Percentiles rank a stretch among this genome's conserved stretches.
These are phyloP conservation scores for Daucus carota DNA, from an alignment of 129 eudicot species.

Conservation along the genomic window DNA sequence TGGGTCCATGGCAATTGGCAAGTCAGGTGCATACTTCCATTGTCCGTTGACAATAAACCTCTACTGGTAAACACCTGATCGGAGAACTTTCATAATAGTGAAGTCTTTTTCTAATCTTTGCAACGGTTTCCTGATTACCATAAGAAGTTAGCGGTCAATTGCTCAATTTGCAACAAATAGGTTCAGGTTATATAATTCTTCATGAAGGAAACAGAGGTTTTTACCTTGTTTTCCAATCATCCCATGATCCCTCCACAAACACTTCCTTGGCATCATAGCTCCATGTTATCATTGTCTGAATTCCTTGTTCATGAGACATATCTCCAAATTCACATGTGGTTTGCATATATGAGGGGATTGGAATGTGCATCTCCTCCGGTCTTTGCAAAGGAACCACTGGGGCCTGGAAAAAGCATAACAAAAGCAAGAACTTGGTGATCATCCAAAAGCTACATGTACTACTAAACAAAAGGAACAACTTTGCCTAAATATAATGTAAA, in stretches of 20 bases:
- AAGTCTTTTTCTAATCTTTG: conserved; percentile 95
- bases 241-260: conserved; percentile 98
- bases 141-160: neutral
- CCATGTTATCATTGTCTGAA: conserved; percentile 97
- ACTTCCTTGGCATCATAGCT: conserved; percentile 88
- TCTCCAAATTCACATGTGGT: conserved; percentile 57
- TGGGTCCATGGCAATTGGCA: conserved; percentile 68
- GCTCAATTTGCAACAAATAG: neutral
- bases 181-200: neutral
- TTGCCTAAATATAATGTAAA: neutral
- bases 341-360: conserved; percentile 81
- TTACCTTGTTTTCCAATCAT: conserved; percentile 92
- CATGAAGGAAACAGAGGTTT: neutral
- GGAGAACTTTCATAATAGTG: conserved; percentile 87
- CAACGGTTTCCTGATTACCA: conserved; percentile 59
- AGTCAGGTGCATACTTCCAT: conserved; percentile 85
- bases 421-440: conserved; percentile 5
- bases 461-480: neutral
- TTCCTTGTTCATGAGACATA: conserved; percentile 56
- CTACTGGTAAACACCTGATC: conserved; percentile 92
- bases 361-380: conserved; percentile 81
- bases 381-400: conserved; percentile 93
- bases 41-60: conserved; percentile 91
- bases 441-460: neutral
- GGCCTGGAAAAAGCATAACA: conserved; percentile 35